These are phyloP conservation scores for Anethum foeniculum DNA, from an alignment of 140 eudicot genomes.

Conservation along the genomic window DNA sequence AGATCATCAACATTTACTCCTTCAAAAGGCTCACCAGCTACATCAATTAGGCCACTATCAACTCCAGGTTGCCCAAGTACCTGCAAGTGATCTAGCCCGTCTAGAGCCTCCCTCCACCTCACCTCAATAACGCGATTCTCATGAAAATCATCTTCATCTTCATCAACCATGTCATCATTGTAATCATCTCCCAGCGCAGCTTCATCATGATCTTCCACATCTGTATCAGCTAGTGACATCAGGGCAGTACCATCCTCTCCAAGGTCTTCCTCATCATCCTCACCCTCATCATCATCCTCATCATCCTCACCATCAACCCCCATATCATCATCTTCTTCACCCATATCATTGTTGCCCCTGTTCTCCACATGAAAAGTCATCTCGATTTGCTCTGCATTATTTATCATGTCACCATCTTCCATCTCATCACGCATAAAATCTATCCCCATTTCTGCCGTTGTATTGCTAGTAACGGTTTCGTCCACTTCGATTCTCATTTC, in stretches of 20 bases:
- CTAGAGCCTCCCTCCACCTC: slow-evolving; percentile 96
- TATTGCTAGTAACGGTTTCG: slow-evolving; percentile 28
- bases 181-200: slow-evolving; percentile 85
- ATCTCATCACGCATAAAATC: slow-evolving; percentile 64
- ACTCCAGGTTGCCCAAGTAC: slow-evolving; percentile 81
- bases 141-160: slow-evolving; percentile 92
- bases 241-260: slow-evolving; percentile 81
- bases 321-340: slow-evolving; percentile 95
- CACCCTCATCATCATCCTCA: slow-evolving; percentile 77
- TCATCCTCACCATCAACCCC: slow-evolving; percentile 95
- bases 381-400: slow-evolving; percentile 50
- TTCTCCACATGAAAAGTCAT: slow-evolving; percentile 82
- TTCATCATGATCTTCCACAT: slow-evolving; percentile 91
- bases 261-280: slow-evolving; percentile 91
- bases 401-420: slow-evolving; percentile 56
- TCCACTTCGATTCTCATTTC: slow-evolving; percentile 65
- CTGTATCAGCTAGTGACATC: slow-evolving; percentile 93
- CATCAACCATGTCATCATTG: slow-evolving; percentile 92
- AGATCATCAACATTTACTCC: slow-evolving; percentile 94
- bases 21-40: slow-evolving; percentile 82
- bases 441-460: slow-evolving; percentile 35
- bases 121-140: slow-evolving; percentile 92
- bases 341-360: slow-evolving; percentile 68
- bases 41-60: slow-evolving; percentile 65
- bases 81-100: slow-evolving; percentile 61